Conservation (phyloP, 208 protist species). For the Leishmania lainsoni region DNA sequence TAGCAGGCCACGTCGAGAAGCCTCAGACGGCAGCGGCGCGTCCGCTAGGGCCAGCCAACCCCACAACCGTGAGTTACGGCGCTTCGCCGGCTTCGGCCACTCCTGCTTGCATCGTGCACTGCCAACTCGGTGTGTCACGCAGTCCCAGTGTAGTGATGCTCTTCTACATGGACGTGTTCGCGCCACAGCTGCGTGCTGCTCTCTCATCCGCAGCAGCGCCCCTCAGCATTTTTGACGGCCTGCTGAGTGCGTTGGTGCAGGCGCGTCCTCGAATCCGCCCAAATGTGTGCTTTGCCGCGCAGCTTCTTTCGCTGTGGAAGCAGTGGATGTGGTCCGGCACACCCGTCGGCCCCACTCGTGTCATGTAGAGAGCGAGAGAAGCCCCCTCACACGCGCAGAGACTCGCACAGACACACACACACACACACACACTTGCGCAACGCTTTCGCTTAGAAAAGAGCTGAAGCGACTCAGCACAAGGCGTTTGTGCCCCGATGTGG, state of each 20-base stretch:
- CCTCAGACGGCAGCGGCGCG: not conserved
- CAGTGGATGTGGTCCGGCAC: not conserved
- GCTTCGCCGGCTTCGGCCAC: not conserved
- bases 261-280: constrained; percentile 57
- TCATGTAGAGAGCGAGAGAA: not conserved
- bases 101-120: constrained; percentile 77
- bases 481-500: not conserved
- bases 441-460: not conserved
- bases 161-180: constrained; percentile 36
- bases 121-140: constrained; percentile 72
- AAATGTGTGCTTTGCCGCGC: constrained; percentile 71
- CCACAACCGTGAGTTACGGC: not conserved
- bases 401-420: not conserved
- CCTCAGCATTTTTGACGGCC: constrained; percentile 7
- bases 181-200: constrained; percentile 4
- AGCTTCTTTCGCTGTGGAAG: constrained; percentile 63
- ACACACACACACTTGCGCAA: constrained; percentile 8
- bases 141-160: constrained; percentile 73
- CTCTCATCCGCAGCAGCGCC: not conserved
- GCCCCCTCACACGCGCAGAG: not conserved
- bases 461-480: not conserved
- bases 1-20: not conserved
- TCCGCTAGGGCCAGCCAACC: not conserved
- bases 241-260: constrained; percentile 45
- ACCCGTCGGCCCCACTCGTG: not conserved